Conservation (phyloP, 768 basidiomycete species). For the Mycena floridula region DNA sequence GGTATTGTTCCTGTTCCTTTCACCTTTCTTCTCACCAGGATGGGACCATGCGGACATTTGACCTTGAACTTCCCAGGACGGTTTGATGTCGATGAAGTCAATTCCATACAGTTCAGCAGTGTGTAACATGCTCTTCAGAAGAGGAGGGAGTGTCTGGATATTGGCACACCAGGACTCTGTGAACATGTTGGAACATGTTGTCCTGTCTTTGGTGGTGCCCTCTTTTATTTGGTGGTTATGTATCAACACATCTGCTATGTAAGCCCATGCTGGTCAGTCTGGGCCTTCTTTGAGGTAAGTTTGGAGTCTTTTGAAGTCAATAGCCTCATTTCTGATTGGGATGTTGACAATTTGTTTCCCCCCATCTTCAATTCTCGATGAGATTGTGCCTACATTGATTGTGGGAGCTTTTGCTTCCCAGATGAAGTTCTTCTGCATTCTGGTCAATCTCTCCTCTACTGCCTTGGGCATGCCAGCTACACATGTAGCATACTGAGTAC, state of each 20-base stretch:
- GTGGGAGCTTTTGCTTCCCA: conserved; percentile 6
- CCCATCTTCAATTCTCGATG: not conserved
- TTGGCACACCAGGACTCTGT: not conserved
- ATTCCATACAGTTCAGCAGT: not conserved
- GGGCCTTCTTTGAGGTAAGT: not conserved
- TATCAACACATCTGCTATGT: not conserved
- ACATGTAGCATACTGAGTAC: conserved; percentile 22
- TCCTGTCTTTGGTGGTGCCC: not conserved
- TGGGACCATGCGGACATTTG: not conserved
- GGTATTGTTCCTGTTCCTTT: not conserved
- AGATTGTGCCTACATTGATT: not conserved
- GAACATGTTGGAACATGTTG: too few species aligned
- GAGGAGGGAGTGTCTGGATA: not conserved
- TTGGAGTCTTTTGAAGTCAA: not conserved
- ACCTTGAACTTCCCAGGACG: not conserved
- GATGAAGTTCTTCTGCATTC: conserved; percentile 13
- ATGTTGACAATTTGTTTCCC: not conserved
- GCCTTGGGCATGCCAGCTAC: conserved; percentile 24
- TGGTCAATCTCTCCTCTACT: conserved; percentile 7
- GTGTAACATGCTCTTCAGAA: not conserved
- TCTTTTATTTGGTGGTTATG: not conserved
- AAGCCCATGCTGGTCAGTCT: not conserved
- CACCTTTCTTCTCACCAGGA: not conserved
- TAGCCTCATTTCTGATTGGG: not conserved
- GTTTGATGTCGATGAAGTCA: not conserved